Evolutionary conservation across 2,329 filamentous ascomycete genomes (phyloP).

Genomic region (Elsinoe ampelina): DNA sequence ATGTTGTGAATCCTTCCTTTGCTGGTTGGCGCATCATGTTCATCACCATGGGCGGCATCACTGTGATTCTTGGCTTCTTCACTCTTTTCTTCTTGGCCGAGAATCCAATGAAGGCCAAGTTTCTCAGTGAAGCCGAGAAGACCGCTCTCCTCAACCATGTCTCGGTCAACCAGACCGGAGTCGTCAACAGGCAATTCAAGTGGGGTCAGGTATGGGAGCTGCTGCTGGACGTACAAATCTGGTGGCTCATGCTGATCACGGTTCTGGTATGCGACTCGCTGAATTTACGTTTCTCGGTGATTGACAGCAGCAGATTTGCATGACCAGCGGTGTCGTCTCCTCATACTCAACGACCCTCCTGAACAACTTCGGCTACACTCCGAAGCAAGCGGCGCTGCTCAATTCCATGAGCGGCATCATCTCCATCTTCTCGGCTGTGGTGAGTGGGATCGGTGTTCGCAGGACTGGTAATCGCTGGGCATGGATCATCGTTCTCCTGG

Average conservation of each 20-base stretch:
- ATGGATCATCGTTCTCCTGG: conserved; percentile 25
- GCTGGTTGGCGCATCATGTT: conserved; percentile 21
- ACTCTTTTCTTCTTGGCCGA: conserved; percentile 32
- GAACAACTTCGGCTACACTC: conserved; percentile 23
- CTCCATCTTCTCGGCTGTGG: conserved; percentile 44
- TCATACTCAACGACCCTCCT: conserved; percentile 46
- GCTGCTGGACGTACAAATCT: conserved; percentile 52
- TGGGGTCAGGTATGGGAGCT: conserved; percentile 46
- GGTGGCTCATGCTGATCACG: conserved; percentile 30
- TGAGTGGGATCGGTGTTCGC: conserved; percentile 41
- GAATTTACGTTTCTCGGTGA: no score
- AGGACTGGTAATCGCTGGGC: conserved; percentile 41
- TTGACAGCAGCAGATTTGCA: conserved; percentile 35
- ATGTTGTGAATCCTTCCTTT: conserved; percentile 19
- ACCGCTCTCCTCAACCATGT: conserved; percentile 40
- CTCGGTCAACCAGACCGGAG: conserved; percentile 35
- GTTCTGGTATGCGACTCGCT: conserved; percentile 11
- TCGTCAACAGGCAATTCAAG: conserved; percentile 40
- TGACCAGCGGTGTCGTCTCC: conserved; percentile 46
- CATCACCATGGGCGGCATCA: conserved; percentile 19
- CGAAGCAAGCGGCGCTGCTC: conserved; percentile 41
- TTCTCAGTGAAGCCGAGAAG: conserved; percentile 48
- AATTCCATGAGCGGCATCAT: conserved; percentile 47
- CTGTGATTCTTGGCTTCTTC: conserved; percentile 15
- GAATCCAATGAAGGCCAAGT: conserved; percentile 59